A percentile compares a stretch with the other conserved stretches of the same genome.
Conservation (phyloP, 306 rosid genomes). For the Gynostemma pentaphyllum region DNA sequence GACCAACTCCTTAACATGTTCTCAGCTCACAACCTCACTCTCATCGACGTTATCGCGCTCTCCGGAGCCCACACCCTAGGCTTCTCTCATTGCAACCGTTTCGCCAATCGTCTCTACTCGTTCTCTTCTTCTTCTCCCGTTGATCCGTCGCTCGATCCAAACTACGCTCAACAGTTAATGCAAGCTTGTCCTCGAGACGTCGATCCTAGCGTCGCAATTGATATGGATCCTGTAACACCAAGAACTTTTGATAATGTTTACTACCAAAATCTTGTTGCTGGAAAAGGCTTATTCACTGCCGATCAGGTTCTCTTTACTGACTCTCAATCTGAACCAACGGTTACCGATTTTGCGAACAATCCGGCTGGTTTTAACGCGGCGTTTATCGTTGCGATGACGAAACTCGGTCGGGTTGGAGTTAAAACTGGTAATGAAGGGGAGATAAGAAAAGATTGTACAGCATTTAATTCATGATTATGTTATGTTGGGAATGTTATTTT, state of each 20-base stretch:
- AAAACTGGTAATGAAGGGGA: neutral
- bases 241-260: neutral
- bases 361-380: neutral
- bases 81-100: conserved; percentile 6
- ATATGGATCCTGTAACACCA: conserved; percentile 4
- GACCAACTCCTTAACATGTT: neutral
- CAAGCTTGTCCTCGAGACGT: neutral
- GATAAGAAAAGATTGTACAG: neutral
- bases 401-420: conserved; percentile 4
- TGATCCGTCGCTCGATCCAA: neutral
- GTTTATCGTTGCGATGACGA: neutral
- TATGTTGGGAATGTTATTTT: too few species aligned
- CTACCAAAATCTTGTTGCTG: neutral
- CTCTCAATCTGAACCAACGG: neutral
- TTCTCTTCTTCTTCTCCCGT: neutral
- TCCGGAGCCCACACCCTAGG: conserved; percentile 7
- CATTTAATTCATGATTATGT: neutral
- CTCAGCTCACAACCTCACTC: neutral
- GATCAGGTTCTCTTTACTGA: neutral
- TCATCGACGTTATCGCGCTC: neutral
- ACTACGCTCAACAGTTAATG: neutral
- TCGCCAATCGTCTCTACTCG: conserved; percentile 2
- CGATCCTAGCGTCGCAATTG: neutral
- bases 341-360: neutral
- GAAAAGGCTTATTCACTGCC: neutral